Evolutionary conservation across 352 stramenopile genomes (phyloP).

Genomic region (Globisporangium canariense): DNA sequence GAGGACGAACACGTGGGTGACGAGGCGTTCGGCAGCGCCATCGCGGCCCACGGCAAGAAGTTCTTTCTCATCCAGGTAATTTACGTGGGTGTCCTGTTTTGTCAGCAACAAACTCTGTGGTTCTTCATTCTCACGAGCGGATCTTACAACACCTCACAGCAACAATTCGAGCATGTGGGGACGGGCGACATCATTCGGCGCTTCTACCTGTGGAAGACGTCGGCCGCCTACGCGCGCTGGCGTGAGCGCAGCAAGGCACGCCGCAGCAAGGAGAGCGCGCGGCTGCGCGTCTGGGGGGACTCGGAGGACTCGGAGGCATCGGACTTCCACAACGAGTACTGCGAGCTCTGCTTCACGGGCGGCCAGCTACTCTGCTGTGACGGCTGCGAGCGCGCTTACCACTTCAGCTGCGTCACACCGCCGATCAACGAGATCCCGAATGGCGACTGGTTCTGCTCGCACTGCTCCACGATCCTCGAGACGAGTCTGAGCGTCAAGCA

Average conservation of each 20-base stretch:
- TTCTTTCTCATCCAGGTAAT: constrained; percentile 60
- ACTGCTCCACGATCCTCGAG: constrained; percentile 31
- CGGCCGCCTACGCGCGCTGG: constrained; percentile 47
- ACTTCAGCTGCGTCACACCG: constrained; percentile 67
- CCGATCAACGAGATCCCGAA: constrained; percentile 51
- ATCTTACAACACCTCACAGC: constrained; percentile 18
- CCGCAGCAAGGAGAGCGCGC: constrained; percentile 40
- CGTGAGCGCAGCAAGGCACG: constrained; percentile 32
- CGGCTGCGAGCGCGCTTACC: constrained; percentile 64
- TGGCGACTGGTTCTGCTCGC: constrained; percentile 59
- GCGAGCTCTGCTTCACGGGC: constrained; percentile 62
- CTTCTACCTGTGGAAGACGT: constrained; percentile 75
- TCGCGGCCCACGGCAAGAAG: constrained; percentile 50
- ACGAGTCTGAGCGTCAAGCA: constrained; percentile 9
- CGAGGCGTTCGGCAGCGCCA: constrained; percentile 39
- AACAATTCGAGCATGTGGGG: constrained; percentile 33
- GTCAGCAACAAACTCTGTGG: not conserved
- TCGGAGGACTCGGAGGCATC: constrained; percentile 30
- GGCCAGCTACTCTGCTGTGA: constrained; percentile 66
- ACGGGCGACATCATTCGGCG: constrained; percentile 52
- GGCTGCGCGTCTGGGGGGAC: constrained; percentile 42
- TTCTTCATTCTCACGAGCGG: not conserved
- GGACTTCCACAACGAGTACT: constrained; percentile 63
- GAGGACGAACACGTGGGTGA: constrained; percentile 27
- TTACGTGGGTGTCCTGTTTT: constrained; percentile 6